Conservation (phyloP, 2,329 filamentous ascomycete genomes). For the Verticillium tricorpus region DNA sequence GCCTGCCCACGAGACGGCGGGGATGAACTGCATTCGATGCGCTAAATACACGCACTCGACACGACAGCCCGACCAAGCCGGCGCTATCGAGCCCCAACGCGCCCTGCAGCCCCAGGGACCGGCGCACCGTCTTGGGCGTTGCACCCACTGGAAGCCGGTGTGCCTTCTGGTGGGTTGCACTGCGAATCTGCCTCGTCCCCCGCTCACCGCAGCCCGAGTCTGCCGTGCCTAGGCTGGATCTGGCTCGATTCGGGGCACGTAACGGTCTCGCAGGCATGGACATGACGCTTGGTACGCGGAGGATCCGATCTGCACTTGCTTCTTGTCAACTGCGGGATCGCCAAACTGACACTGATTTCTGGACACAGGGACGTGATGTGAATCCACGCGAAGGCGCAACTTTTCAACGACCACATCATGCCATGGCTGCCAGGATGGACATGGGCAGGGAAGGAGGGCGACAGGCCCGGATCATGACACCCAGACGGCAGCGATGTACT, state of each 20-base stretch:
- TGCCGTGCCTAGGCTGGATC: not conserved
- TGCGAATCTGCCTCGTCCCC: not conserved
- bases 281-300: not conserved
- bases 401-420: not conserved
- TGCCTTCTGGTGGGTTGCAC: not conserved
- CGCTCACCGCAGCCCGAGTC: not conserved
- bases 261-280: not conserved
- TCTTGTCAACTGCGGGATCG: not conserved
- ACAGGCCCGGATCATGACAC: not conserved
- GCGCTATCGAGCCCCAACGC: not conserved
- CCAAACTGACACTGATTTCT: not conserved
- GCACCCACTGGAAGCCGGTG: not conserved
- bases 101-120: not conserved
- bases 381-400: not conserved
- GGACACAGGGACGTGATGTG: not conserved
- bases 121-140: not conserved
- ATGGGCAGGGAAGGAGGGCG: not conserved
- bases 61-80: not conserved
- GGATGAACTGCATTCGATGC: not conserved
- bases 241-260: not conserved
- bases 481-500: not conserved
- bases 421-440: not conserved
- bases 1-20: not conserved
- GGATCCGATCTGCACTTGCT: not conserved
- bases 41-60: not conserved